These are phyloP conservation scores for Suhomyces tanzawaensis DNA, from an alignment of 805 yeast species.

Conservation along the genomic window DNA sequence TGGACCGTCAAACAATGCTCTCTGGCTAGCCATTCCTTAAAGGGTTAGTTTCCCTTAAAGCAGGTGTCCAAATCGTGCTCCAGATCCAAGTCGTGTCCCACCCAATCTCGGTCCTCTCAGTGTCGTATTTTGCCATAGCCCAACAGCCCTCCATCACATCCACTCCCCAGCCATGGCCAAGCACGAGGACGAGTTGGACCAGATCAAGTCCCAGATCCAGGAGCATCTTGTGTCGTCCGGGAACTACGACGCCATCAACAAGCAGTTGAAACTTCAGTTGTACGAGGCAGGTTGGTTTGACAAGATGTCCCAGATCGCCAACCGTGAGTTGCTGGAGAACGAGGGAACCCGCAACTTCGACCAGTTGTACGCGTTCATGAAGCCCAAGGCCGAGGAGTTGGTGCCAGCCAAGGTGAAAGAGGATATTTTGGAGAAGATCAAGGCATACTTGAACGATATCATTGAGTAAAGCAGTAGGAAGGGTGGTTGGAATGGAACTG, in stretches of 20 bases:
- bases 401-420: constrained; percentile 67
- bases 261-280: constrained; percentile 58
- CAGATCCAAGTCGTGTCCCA: no score
- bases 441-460: constrained; percentile 52
- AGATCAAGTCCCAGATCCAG: constrained; percentile 61
- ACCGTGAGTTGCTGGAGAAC: constrained; percentile 42
- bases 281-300: constrained; percentile 87
- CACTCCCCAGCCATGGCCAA: no score
- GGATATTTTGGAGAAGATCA: constrained; percentile 57
- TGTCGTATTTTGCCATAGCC: no score
- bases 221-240: constrained; percentile 73
- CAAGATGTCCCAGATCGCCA: constrained; percentile 60
- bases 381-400: constrained; percentile 65
- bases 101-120: no score
- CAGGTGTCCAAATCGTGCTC: no score
- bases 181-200: constrained; percentile 33
- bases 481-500: no score
- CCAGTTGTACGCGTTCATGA: constrained; percentile 49
- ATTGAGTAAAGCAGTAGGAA: no score
- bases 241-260: constrained; percentile 72
- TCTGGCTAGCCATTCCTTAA: no score
- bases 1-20: no score
- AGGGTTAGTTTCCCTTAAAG: no score
- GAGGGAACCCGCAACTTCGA: constrained; percentile 48
- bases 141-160: no score